Base-by-base conservation (phyloP, 2,329 filamentous ascomycete genomes). In the Fusarium sp. region DNA sequence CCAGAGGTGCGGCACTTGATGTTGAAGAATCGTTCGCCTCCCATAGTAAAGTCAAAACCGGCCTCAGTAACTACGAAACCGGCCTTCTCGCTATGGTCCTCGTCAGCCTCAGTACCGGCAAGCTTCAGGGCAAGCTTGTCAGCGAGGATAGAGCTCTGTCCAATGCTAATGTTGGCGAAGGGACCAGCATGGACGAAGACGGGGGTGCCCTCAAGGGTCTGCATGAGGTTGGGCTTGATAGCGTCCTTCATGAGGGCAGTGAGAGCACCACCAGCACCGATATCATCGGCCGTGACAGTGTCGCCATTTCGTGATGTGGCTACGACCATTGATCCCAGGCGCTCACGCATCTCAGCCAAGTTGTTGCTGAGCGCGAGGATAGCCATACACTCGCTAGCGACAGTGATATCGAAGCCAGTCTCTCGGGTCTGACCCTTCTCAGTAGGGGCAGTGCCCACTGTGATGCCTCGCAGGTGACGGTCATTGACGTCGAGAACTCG, bases 31-130 rank as follows among this genome's bases (percentile, higher is more conserved):
- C 96, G 92, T 87, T 99, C 96, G 69, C 96, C 96, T 71, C 96
- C 96, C 96, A 99, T 99, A 76, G 96, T 98, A 84, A 99, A 99
- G 82, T 99, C 96, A 81, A 99, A 99, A 12, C 96, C 96, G 56
- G 96, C 95, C 82, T 99, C 96, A 3, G 96, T 99, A 40, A 99
- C 91, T 24, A 98, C 95, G 76, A 96, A 98, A 12, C 96, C 96
- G 30, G 92, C 89, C 85, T 96, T 95, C 74, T 90, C 85, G 53
- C 89, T 85, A 77, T 94, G 88, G 75, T 97, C 89, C 84, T 98
- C 96, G 71, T 97, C 95, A 8, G 90, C 87, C 82, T 99, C 96
- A 3, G 95, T 98, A 77, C 96, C 96, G 7, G 94, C 92, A 70
- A 99, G 91, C 86, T 99, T 99, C 71, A 99, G 85, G 1, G 96